phyloP scores from a whole-genome alignment of 805 yeast species.

The Millerozyma miso region DNA sequence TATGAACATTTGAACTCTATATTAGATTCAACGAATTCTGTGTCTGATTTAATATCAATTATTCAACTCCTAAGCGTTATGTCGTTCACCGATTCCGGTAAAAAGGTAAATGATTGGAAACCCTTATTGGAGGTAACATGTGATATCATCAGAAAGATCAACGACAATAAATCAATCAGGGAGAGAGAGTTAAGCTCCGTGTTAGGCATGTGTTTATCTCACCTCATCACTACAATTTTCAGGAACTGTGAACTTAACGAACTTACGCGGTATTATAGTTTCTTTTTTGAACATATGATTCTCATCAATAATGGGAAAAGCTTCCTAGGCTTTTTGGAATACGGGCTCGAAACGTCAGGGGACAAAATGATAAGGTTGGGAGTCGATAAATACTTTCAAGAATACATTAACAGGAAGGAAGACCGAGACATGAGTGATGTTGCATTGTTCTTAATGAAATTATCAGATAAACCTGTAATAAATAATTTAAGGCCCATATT shows the following conservation, averaged over 20 bases:
- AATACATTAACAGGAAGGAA: conserved; percentile 32
- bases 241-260: conserved; percentile 52
- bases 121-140: conserved; percentile 16
- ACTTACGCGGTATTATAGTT: conserved; percentile 45
- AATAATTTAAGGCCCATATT: conserved; percentile 9
- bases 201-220: conserved; percentile 30
- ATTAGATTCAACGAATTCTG: conserved; percentile 4
- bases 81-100: conserved; percentile 68
- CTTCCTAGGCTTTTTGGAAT: conserved; percentile 46
- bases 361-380: conserved; percentile 47
- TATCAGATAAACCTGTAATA: conserved; percentile 1
- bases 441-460: conserved; percentile 18
- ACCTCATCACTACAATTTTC: conserved; percentile 45
- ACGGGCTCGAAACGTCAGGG: conserved; percentile 36
- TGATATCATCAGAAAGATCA: conserved; percentile 1
- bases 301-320: conserved; percentile 13
- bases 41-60: conserved; percentile 20
- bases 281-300: conserved; percentile 36
- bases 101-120: conserved; percentile 54
- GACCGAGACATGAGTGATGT: conserved; percentile 22
- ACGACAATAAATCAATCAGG: not conserved
- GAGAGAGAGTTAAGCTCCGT: not conserved
- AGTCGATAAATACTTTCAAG: conserved; percentile 40
- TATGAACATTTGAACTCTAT: conserved; percentile 15
- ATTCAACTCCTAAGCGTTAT: conserved; percentile 44